Base-by-base conservation (phyloP, 2,329 filamentous ascomycete genomes). In the Teratosphaeria destructans region DNA sequence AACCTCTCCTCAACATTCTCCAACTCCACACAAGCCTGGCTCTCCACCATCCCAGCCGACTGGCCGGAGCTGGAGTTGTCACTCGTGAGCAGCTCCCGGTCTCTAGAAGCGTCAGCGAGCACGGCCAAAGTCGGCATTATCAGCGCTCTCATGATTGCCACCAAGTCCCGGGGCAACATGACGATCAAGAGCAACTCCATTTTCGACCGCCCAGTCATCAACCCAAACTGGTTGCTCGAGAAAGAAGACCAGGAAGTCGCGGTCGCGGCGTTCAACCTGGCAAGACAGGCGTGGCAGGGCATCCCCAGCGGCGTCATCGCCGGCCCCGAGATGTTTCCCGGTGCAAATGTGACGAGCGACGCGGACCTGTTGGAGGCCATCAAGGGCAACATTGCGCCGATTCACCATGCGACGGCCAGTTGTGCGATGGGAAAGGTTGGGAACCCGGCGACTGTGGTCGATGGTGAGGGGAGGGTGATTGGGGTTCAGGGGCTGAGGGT, bases 181-280 rank as follows among this genome's bases (percentile, higher is more conserved):
- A 72, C 69, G 0, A 70, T 76, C 23, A 35, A 59, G 0, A 71
- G 66, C 10, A 60, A 67, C 19, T 63, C 68, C 43, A 70, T 68
- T 5, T 47, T 59, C 0, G 68, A 66, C 16, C 57, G 61, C 0
- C 74, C 75, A 0, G 57, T 69, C n/a, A 69, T 77, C 56, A 66
- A 74, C 49, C 72, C 73, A 0, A 70, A 70, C 56, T 76, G 73
- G 73, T 66, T 76, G 3, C 70, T 66, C 1, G 60, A 72, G 23
- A 59, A 65, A 1, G 61, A 62, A 1, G 74, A 77, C 56, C 60
- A 69, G 26, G 66, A 71, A 11, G 57, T 76, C 6, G 73, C 71
- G 0, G 54, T 77, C 0, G 37, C 37, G 37, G 37, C 37, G 5
- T 43, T 43, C 16, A 43, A 43, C 14, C 37, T 43, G 16, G 37